Evolutionary conservation across 148 eudicot genomes (phyloP).

Genomic region (Gaultheria prostrata): DNA sequence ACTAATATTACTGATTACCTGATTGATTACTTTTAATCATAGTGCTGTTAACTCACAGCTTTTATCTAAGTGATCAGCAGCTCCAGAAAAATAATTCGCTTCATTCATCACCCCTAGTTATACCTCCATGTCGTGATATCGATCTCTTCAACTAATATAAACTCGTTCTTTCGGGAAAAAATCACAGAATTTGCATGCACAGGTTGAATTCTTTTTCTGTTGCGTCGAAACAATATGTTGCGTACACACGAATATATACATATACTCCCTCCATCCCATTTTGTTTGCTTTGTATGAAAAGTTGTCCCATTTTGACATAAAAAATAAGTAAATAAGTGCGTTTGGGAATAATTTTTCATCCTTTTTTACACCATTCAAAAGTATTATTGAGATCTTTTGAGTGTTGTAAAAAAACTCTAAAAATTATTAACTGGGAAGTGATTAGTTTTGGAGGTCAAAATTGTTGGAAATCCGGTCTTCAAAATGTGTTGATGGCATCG

Average conservation of each 20-base stretch:
- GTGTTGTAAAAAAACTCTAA: too few species aligned
- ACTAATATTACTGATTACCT: not conserved
- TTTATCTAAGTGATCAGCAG: not conserved
- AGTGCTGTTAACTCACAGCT: not conserved
- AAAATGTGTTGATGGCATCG: too few species aligned
- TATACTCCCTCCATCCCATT: not conserved
- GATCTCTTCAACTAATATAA: not conserved
- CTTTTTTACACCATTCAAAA: too few species aligned
- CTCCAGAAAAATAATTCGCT: not conserved
- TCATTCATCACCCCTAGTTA: not conserved
- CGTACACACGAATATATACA: not conserved
- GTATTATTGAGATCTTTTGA: too few species aligned
- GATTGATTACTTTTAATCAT: not conserved
- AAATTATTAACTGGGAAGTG: too few species aligned
- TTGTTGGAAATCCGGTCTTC: too few species aligned
- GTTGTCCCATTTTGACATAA: too few species aligned
- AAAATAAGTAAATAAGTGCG: too few species aligned
- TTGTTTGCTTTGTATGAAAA: too few species aligned
- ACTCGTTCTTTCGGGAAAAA: not conserved
- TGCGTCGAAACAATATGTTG: not conserved
- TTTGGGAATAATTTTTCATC: too few species aligned
- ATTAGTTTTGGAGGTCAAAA: too few species aligned
- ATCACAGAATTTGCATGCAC: not conserved
- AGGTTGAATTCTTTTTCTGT: not conserved
- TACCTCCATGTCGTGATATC: not conserved